These are phyloP conservation scores for Misopates orontium DNA, from an alignment of 257 asterid genomes.

Conservation along the genomic window DNA sequence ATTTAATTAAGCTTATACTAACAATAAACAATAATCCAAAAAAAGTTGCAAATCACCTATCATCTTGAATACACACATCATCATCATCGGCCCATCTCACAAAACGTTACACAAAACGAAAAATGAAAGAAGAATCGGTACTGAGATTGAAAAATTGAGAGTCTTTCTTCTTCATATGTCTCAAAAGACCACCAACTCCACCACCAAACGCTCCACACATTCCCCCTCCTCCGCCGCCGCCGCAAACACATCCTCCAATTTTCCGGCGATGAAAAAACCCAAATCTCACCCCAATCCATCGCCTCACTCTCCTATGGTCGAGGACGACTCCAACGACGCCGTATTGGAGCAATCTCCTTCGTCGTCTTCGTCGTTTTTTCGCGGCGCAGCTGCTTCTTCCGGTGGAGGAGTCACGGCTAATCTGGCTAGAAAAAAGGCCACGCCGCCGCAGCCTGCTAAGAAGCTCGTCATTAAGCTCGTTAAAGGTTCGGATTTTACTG, in stretches of 20 bases:
- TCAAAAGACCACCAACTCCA: slow-evolving; percentile 23
- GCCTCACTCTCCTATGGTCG: slow-evolving; percentile 6
- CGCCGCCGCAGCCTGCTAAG: slow-evolving; percentile 81
- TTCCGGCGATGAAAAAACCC: slow-evolving; percentile 45
- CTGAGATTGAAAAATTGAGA: too few relatives aligned
- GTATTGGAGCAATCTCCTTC: slow-evolving; percentile 44
- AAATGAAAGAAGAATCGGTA: too few relatives aligned
- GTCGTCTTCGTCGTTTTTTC: slow-evolving; percentile 41
- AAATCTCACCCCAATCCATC: slow-evolving; percentile 26
- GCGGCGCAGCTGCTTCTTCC: slow-evolving; percentile 37
- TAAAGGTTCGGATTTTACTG: slow-evolving; percentile 52
- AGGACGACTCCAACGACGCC: slow-evolving; percentile 58
- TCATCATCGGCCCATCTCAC: too few relatives aligned
- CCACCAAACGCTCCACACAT: slow-evolving; percentile 34
- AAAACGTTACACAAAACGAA: too few relatives aligned
- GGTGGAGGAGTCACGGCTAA: slow-evolving; percentile 64
- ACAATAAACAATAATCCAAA: too few relatives aligned
- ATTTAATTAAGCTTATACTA: too few relatives aligned
- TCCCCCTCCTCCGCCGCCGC: slow-evolving; percentile 20
- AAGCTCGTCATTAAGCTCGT: slow-evolving; percentile 77
- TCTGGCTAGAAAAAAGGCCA: slow-evolving; percentile 75
- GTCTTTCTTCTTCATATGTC: slow-evolving; percentile 27
- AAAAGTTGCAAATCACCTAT: too few relatives aligned
- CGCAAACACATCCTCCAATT: too few relatives aligned
- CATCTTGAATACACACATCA: too few relatives aligned